Evolutionary conservation across 768 basidiomycete species (phyloP).

Genomic region (Naganishia friedmannii): DNA sequence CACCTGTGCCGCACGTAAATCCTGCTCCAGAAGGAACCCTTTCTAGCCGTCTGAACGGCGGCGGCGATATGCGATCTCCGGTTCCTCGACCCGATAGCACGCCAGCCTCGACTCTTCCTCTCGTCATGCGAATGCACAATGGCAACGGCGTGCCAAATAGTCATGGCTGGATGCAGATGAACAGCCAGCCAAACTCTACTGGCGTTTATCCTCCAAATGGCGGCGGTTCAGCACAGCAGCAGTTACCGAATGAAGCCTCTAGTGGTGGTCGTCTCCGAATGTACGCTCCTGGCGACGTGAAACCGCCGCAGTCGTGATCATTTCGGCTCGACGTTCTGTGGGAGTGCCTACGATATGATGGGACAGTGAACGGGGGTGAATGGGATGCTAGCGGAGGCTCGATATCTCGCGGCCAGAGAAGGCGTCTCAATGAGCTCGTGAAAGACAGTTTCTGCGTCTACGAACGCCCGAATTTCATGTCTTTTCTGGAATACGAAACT

Average conservation of each 20-base stretch:
- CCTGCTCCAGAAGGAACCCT: background rate
- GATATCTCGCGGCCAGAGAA: too few species aligned
- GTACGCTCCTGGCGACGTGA: conserved; percentile 1
- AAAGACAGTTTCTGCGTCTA: too few species aligned
- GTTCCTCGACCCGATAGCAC: background rate
- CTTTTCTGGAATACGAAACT: too few species aligned
- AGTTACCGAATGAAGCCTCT: background rate
- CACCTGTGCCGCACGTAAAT: background rate
- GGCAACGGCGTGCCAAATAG: background rate
- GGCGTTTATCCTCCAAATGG: background rate
- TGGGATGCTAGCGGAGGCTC: too few species aligned
- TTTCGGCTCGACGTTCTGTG: background rate
- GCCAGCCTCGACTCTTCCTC: background rate
- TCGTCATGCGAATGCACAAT: conserved; percentile 7
- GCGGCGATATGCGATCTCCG: background rate
- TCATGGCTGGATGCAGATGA: background rate
- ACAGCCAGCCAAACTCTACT: too few species aligned
- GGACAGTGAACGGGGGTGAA: too few species aligned
- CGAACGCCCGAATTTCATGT: too few species aligned
- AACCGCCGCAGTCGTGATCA: background rate
- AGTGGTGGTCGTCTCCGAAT: background rate
- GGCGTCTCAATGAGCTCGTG: too few species aligned
- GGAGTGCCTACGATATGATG: too few species aligned
- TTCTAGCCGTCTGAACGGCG: background rate
- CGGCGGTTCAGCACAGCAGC: too few species aligned